Conservation (phyloP, 768 basidiomycete genomes). For the Rhodotorula kratochvilovae region DNA sequence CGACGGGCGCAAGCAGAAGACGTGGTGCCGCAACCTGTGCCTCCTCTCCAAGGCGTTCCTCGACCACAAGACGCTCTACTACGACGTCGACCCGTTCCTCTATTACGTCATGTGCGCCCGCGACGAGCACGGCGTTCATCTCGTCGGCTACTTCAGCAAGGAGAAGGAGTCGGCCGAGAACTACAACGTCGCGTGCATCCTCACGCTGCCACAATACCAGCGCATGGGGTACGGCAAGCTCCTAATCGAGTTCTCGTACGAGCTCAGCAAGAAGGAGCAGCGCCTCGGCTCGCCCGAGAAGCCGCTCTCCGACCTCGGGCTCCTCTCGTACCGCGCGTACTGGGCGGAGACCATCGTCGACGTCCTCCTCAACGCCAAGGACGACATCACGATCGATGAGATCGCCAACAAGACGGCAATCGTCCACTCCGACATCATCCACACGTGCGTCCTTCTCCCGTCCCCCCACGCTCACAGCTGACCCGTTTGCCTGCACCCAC, state of each 20-base stretch:
- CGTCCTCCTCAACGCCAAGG: conserved; percentile 67
- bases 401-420: conserved; percentile 93
- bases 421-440: conserved; percentile 93
- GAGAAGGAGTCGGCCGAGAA: conserved; percentile 97
- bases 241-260: conserved; percentile 96
- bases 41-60: conserved; percentile 95
- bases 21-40: conserved; percentile 95
- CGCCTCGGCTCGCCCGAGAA: conserved; percentile 98
- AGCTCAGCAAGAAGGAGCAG: conserved; percentile 90
- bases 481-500: not conserved
- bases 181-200: conserved; percentile 98
- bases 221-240: conserved; percentile 91
- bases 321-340: conserved; percentile 88
- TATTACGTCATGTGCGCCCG: conserved; percentile 96
- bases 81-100: conserved; percentile 99
- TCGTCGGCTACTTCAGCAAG: conserved; percentile 98
- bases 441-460: conserved; percentile 66
- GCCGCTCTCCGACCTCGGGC: conserved; percentile 86
- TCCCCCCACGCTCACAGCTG: not conserved
- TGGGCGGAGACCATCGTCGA: conserved; percentile 92
- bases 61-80: conserved; percentile 98
- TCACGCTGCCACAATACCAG: conserved; percentile 97
- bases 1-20: conserved; percentile 89
- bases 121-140: conserved; percentile 83
- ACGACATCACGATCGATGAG: conserved; percentile 87